phyloP scores from a whole-genome alignment of 2,329 filamentous ascomycete genomes.

The Colletotrichum limetticola region DNA sequence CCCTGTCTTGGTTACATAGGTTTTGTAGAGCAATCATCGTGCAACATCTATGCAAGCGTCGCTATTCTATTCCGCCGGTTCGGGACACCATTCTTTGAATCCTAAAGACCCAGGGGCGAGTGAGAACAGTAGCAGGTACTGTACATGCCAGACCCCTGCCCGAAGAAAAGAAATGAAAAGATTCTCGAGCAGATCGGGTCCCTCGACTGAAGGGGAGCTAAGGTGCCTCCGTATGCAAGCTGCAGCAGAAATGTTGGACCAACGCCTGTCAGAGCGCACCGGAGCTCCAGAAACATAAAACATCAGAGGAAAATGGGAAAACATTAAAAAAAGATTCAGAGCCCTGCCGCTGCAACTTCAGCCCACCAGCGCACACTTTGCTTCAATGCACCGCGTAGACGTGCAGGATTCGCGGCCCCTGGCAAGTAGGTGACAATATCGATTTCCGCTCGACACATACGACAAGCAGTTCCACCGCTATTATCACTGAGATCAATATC shows the following conservation, averaged over 20 bases:
- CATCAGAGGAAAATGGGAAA: constrained; percentile 3
- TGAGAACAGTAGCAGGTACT: background rate
- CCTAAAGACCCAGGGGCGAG: no score
- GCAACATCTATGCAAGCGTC: constrained; percentile 11
- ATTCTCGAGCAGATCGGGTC: constrained; percentile 16
- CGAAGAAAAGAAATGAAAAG: background rate
- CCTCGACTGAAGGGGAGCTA: constrained; percentile 23
- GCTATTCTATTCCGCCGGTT: background rate
- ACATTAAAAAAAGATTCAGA: background rate
- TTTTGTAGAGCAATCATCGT: background rate
- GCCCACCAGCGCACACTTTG: background rate
- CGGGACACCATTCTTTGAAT: background rate
- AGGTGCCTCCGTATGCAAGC: constrained; percentile 14
- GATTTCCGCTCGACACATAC: no score
- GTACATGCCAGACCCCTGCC: constrained; percentile 2
- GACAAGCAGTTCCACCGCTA: no score
- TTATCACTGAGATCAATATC: no score
- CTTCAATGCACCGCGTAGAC: constrained; percentile 18
- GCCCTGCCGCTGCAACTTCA: constrained; percentile 9
- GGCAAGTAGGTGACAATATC: no score
- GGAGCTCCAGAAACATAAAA: constrained; percentile 22
- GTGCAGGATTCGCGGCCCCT: background rate
- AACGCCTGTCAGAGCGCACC: constrained; percentile 28
- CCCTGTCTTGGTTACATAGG: background rate
- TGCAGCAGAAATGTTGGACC: constrained; percentile 21